phyloP scores from a whole-genome alignment of 1,139 yeast genomes.

The Suhomyces coccinellae region DNA sequence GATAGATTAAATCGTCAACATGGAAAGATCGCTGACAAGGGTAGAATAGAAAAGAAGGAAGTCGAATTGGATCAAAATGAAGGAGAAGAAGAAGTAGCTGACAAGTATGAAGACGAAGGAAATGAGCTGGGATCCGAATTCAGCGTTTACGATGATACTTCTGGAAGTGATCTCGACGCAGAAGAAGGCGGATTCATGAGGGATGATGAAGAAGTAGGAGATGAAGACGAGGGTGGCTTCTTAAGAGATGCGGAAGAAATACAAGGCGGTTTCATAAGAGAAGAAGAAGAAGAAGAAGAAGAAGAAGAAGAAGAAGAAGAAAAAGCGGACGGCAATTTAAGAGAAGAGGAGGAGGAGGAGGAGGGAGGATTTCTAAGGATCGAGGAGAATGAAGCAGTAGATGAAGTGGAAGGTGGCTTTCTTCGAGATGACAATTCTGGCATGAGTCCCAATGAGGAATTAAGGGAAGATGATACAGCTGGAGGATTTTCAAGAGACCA shows the following conservation, averaged over 20 bases:
- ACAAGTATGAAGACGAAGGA: not conserved
- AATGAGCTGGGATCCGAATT: slow-evolving; percentile 6
- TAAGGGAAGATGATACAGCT: not conserved
- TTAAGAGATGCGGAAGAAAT: slow-evolving; percentile 8
- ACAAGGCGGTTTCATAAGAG: slow-evolving; percentile 13
- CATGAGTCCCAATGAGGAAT: not conserved
- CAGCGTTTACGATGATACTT: slow-evolving; percentile 14
- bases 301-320: slow-evolving; percentile 8
- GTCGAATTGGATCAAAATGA: not conserved
- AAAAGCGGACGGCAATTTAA: slow-evolving; percentile 8
- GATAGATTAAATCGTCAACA: slow-evolving; percentile 66
- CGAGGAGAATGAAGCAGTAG: not conserved
- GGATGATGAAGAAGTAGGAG: slow-evolving; percentile 4
- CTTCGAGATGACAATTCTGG: not conserved
- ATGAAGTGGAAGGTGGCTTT: slow-evolving; percentile 1
- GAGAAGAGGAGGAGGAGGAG: slow-evolving; percentile 11
- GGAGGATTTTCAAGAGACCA: no score
- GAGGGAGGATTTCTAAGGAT: slow-evolving; percentile 16
- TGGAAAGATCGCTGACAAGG: slow-evolving; percentile 48
- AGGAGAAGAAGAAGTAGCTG: not conserved
- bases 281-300: slow-evolving; percentile 8
- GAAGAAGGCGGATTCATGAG: slow-evolving; percentile 14
- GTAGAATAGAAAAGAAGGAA: not conserved
- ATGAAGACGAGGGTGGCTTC: slow-evolving; percentile 16
- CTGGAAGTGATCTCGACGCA: slow-evolving; percentile 11